Evolutionary conservation across 1,284 basidiomycete genomes (phyloP), one percentile per base, ranked within the genome.

Genomic region (Cystobasidiaceae sp.): DNA sequence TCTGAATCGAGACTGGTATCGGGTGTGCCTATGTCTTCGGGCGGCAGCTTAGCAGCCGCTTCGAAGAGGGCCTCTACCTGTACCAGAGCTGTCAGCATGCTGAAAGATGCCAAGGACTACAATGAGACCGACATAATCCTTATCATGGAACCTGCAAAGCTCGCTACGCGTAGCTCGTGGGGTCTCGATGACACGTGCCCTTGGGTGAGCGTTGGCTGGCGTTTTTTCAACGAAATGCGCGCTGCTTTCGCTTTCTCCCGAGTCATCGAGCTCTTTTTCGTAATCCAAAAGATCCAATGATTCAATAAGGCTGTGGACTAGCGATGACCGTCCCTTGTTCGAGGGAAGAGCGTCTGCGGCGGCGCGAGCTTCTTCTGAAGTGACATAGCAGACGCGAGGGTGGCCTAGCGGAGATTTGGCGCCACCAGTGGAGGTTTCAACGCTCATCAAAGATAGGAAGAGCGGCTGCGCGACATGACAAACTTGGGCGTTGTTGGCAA

Each of bases 301-400:
- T 30, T 80, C 80, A 57, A 86, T 78, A 11, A 94, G 80, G 1
- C 84, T 83, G 73, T 96, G 90, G 1, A 93, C 89, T 4, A 90
- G 75, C 0, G 84, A 75, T 0, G 91, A 92, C n/a, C 93, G 82
- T 15, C 86, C 85, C 56, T 75, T 79, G 75, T 96, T 94, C 0
- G 89, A 89, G 0, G 92, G 93, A 0, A 94, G 81, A 3, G 83
- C 79, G 21, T 87, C 62, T 80, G 78, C 85, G 83, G 70, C 84
- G 73, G 80, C 81, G 33, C 81, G 78, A 2, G 86, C 78, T 27
- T 83, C 81, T 49, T 82, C 80, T 1, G 86, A 87, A 4, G 82
- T 80, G 27, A 86, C 73, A 67, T 87, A 87, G 13, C 71, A 74
- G 8, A 83, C 75, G 5, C 74, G 44, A n/a, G 30, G 44, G n/a